Base-by-base conservation (phyloP, 148 eudicot species). In the Camellia japonica region DNA sequence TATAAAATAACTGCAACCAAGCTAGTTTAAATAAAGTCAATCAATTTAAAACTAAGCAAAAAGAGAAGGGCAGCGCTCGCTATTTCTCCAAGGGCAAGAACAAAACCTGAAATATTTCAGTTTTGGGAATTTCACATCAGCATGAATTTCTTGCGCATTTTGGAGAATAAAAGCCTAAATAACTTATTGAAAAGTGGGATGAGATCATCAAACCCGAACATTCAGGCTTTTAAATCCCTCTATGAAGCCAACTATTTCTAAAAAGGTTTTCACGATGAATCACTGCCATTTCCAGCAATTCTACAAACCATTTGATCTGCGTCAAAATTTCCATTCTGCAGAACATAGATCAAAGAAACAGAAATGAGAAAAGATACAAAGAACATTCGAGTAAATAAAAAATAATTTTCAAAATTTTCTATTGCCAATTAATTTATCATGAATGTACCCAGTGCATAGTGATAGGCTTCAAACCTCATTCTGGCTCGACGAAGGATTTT, bases 291-390 rank as follows among this genome's bases (percentile, higher is more conserved):
- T 82, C 83, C 91, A 9, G 87, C 80, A 52, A 83, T 84, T 77
- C 68, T 70, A 23, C 82, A 68, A 51, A 78, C 82, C 79, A 87
- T 73, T 80, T 90, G 88, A 75, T 79, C 81, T 55, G 82, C 71
- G 77, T 87, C 90, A 46, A 84, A 80, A 76, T 83, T 90, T 63
- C 86, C 91, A 68, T 86, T 83, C 82, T 91, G 89, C 86, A 71
- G 43, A 61, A 63, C 41, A 52, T 44, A 52, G 10, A 62, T 10
- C 46, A 51, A 30, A 59, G 49, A 58, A 52, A 16, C 19, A 72
- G 46, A 60, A 44, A 64, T 38, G 59, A 46, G 23, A 23, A 6
- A 56, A 46, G 42, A 64, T 56, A 56, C 60, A 10, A 56, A 56
- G 60, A 56, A 0, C 60, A 47, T 13, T 19, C 12, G 61, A 47